A percentile compares a stretch with the other conserved stretches of the same genome.
phyloP scores from a whole-genome alignment of 2,329 filamentous ascomycete genomes.

The Graphiopsis chlorocephala region DNA sequence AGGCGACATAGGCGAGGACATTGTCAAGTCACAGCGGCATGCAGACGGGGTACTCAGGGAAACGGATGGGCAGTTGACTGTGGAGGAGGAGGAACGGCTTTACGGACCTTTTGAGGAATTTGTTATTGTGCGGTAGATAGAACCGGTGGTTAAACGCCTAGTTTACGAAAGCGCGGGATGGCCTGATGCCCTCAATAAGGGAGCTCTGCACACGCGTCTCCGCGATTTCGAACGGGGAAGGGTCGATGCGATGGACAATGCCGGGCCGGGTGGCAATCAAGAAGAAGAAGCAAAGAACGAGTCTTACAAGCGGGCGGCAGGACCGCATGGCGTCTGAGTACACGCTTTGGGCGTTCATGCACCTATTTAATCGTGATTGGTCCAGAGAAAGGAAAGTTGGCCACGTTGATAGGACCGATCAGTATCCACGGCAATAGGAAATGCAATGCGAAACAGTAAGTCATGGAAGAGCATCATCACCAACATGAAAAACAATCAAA shows the following conservation, averaged over 20 bases:
- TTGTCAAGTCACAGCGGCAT: not conserved
- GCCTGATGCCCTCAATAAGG: not conserved
- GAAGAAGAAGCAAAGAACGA: not conserved
- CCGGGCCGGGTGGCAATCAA: not conserved
- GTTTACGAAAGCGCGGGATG: not conserved
- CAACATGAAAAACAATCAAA: too few relatives aligned
- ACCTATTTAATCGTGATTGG: too few relatives aligned
- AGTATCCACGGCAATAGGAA: too few relatives aligned
- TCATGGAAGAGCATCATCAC: too few relatives aligned
- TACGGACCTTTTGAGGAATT: not conserved
- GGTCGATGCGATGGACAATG: not conserved
- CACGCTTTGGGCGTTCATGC: too few relatives aligned
- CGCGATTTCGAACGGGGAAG: too few relatives aligned
- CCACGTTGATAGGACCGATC: too few relatives aligned
- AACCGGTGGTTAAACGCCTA: not conserved
- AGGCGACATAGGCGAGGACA: not conserved
- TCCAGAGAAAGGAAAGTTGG: too few relatives aligned
- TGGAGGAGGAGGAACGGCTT: not conserved
- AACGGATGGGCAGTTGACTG: not conserved
- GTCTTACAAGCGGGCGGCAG: not conserved
- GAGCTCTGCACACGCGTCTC: too few relatives aligned
- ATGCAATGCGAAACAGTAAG: too few relatives aligned
- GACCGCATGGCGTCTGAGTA: not conserved
- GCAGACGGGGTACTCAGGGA: not conserved
- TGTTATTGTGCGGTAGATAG: too few relatives aligned